Evolutionary conservation across 2,329 filamentous ascomycete species (phyloP).

Genomic region (Thelonectria discophora): DNA sequence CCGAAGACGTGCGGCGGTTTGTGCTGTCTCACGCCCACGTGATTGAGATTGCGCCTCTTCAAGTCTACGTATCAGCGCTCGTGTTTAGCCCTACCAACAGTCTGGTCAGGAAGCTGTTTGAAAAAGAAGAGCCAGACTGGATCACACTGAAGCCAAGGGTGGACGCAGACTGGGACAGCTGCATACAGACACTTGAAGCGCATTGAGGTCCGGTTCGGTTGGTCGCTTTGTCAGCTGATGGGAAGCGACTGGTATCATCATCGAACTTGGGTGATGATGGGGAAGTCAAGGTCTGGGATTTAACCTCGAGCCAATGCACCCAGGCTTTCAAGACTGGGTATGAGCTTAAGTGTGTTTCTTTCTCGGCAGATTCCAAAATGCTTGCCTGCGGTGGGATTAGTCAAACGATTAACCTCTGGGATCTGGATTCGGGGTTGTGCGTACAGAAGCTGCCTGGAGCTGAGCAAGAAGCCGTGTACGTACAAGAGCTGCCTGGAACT

Average conservation of each 20-base stretch:
- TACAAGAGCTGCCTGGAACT: too few species aligned
- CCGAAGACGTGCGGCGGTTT: constrained; percentile 13
- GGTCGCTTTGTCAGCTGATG: not conserved
- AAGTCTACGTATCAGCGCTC: constrained; percentile 19
- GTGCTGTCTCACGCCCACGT: not conserved
- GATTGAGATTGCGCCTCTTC: constrained; percentile 9
- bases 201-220: not conserved
- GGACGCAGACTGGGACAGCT: not conserved
- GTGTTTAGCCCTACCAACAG: not conserved
- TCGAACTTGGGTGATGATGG: not conserved
- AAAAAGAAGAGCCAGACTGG: not conserved
- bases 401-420: not conserved
- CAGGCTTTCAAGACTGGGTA: not conserved
- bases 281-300: not conserved
- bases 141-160: not conserved
- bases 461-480: too few species aligned
- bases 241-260: not conserved
- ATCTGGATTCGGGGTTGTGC: not conserved
- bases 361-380: not conserved
- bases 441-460: not conserved
- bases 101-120: not conserved
- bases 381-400: fast-evolving
- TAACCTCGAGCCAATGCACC: not conserved
- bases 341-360: not conserved
- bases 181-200: not conserved